Evolutionary conservation across 176 grass and related monocot species (phyloP).

Genomic region (Juncus inflexus): DNA sequence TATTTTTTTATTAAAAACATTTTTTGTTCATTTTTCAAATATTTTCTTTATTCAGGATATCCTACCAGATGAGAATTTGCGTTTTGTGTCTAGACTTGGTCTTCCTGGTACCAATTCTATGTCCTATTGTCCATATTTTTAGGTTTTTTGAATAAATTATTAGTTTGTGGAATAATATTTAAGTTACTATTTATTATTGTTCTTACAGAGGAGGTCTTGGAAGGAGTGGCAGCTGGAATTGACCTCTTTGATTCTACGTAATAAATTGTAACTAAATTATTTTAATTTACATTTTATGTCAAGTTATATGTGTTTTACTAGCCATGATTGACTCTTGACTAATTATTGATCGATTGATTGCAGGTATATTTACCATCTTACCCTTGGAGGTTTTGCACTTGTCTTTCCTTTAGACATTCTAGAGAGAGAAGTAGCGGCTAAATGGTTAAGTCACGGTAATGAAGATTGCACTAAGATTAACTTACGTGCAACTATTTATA

Average conservation of each 20-base stretch:
- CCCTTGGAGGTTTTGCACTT: slow-evolving; percentile 84
- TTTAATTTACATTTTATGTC: neutral
- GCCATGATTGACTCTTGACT: too few relatives aligned
- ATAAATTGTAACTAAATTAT: slow-evolving; percentile 1
- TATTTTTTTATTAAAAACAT: neutral
- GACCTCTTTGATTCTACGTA: slow-evolving; percentile 96
- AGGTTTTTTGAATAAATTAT: neutral
- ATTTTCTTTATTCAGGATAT: slow-evolving; percentile 54
- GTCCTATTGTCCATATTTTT: slow-evolving; percentile 4
- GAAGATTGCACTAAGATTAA: slow-evolving; percentile 80
- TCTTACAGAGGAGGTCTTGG: slow-evolving; percentile 78
- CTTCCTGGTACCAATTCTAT: slow-evolving; percentile 63
- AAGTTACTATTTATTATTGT: slow-evolving; percentile 17
- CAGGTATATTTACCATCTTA: slow-evolving; percentile 95
- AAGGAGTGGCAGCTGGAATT: slow-evolving; percentile 81
- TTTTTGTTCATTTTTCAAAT: slow-evolving; percentile 5
- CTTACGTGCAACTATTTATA: slow-evolving; percentile 63
- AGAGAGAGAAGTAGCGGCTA: slow-evolving; percentile 36
- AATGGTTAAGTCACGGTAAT: slow-evolving; percentile 25
- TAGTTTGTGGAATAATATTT: slow-evolving; percentile 9
- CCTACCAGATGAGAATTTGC: slow-evolving; percentile 68
- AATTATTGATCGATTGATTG: slow-evolving; percentile 24
- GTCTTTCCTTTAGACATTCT: slow-evolving; percentile 65
- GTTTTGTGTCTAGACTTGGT: slow-evolving; percentile 80
- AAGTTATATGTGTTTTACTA: too few relatives aligned